Conservation (phyloP, 2,329 filamentous ascomycete genomes). For the Saccharata proteae region DNA sequence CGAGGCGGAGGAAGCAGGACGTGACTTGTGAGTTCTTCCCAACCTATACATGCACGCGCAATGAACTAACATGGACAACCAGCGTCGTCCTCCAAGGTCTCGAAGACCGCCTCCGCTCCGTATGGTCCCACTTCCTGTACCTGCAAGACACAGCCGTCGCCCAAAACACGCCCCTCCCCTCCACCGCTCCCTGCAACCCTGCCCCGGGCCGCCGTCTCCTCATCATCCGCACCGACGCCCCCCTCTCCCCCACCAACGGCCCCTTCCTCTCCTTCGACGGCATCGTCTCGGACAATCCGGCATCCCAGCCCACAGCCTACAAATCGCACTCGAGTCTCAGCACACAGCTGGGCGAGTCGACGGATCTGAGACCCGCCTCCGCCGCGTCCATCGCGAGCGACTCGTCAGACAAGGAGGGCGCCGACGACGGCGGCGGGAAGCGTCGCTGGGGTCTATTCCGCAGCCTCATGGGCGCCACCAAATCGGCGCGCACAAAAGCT, state of each 20-base stretch:
- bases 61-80: no score
- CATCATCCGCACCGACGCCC: constrained; percentile 73
- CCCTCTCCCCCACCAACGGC: constrained; percentile 37
- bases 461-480: constrained; percentile 45
- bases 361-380: constrained; percentile 18
- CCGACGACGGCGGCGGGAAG: constrained; percentile 29
- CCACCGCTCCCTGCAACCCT: constrained; percentile 70
- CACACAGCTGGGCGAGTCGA: constrained; percentile 15
- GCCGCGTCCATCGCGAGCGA: constrained; percentile 18
- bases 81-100: constrained; percentile 60
- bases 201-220: constrained; percentile 76
- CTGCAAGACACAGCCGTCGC: constrained; percentile 55
- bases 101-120: constrained; percentile 53
- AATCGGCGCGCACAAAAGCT: constrained; percentile 29
- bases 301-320: not conserved
- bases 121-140: constrained; percentile 71
- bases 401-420: constrained; percentile 16
- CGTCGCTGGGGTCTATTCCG: constrained; percentile 53
- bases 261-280: constrained; percentile 54
- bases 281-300: constrained; percentile 28
- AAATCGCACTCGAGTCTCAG: no score
- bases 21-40: constrained; percentile 55
- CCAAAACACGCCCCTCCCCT: constrained; percentile 46
- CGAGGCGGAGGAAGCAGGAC: constrained; percentile 48
- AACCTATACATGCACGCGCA: no score